These are phyloP conservation scores for Cinnamomum micranthum DNA, from an alignment of 164 flowering plant genomes.

Conservation along the genomic window DNA sequence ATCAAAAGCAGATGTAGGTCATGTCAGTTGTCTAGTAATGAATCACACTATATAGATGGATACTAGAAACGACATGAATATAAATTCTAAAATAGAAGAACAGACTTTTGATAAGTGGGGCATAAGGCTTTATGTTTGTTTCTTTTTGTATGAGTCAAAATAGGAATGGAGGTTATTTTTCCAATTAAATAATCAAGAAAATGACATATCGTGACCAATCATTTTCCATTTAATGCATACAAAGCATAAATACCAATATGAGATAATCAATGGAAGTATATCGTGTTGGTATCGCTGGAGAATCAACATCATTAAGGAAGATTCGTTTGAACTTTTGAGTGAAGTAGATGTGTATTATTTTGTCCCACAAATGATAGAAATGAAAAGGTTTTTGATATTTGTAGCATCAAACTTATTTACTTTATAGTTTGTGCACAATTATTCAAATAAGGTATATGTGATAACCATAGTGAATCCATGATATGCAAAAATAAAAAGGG, in stretches of 20 bases:
- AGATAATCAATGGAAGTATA: neutral
- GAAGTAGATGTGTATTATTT: neutral
- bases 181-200: neutral
- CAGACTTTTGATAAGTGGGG: constrained; percentile 8
- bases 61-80: neutral
- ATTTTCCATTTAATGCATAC: constrained; percentile 2
- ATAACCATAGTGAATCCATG: neutral
- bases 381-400: neutral
- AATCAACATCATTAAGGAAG: neutral
- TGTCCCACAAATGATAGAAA: neutral
- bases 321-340: neutral
- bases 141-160: neutral
- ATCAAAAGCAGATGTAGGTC: neutral
- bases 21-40: neutral
- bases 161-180: neutral
- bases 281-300: neutral
- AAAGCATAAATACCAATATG: neutral
- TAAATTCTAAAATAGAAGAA: neutral
- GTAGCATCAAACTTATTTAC: neutral
- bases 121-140: neutral
- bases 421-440: neutral
- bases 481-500: no score
- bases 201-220: neutral
- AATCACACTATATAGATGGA: neutral
- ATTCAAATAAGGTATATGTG: neutral